Conservation (phyloP, 352 stramenopile genomes). For the Globisporangium camurandrum region DNA sequence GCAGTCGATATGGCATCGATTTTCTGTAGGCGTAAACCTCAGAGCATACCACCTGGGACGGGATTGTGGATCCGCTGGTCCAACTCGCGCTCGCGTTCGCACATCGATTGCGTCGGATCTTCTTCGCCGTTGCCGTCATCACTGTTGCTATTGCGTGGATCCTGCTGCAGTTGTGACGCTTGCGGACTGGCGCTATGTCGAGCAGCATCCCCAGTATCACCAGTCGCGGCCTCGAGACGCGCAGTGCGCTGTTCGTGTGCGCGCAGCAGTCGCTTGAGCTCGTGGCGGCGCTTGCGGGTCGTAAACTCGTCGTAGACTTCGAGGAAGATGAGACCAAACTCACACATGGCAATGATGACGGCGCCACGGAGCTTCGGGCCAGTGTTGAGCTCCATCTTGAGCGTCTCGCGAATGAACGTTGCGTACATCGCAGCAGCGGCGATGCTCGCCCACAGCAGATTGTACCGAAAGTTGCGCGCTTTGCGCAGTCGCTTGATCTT, state of each 20-base stretch:
- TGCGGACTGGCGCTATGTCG: not conserved
- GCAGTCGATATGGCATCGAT: too few species aligned
- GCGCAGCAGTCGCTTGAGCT: constrained; percentile 40
- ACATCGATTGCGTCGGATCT: not conserved
- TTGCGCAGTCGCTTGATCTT: constrained; percentile 73
- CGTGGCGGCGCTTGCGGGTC: constrained; percentile 46
- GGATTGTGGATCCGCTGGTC: constrained; percentile 7
- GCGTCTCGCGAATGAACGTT: constrained; percentile 37
- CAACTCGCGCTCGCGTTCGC: constrained; percentile 15
- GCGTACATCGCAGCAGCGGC: constrained; percentile 44
- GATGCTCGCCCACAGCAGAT: constrained; percentile 60
- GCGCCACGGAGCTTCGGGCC: constrained; percentile 54
- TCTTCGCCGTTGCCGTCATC: not conserved
- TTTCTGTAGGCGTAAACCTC: too few species aligned
- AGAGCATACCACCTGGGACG: constrained; percentile 30
- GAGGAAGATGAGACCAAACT: constrained; percentile 60
- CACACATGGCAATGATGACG: constrained; percentile 50
- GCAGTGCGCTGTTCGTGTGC: constrained; percentile 25
- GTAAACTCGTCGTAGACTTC: constrained; percentile 67
- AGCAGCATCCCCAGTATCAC: too few species aligned
- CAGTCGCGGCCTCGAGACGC: not conserved
- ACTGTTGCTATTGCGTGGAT: not conserved
- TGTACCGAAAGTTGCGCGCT: constrained; percentile 78
- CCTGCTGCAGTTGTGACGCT: not conserved
- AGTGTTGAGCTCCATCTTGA: constrained; percentile 54